phyloP scores from a whole-genome alignment of 352 stramenopile species.

The Globisporangium ultimum region DNA sequence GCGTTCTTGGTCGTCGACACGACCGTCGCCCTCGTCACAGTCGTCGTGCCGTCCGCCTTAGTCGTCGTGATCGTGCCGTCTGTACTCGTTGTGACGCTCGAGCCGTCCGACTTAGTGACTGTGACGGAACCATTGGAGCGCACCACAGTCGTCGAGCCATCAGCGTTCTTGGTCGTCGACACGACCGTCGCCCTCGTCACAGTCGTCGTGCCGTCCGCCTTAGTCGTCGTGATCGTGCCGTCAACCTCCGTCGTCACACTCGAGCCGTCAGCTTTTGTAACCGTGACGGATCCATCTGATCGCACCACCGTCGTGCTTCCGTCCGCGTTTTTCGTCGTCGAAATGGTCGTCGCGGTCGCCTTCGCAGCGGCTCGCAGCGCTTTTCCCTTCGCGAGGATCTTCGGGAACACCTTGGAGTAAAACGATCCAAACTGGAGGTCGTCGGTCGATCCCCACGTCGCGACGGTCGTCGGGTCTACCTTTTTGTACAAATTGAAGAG shows the following conservation, averaged over 20 bases:
- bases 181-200: slow-evolving; percentile 7
- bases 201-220: neutral
- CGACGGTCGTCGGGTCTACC: slow-evolving; percentile 37
- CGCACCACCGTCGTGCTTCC: slow-evolving; percentile 6
- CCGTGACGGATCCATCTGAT: neutral
- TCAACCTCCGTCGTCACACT: slow-evolving; percentile 4
- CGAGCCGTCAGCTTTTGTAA: slow-evolving; percentile 6
- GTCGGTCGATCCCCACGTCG: slow-evolving; percentile 37
- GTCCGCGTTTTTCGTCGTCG: slow-evolving; percentile 9
- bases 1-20: slow-evolving; percentile 18
- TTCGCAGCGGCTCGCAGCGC: slow-evolving; percentile 11
- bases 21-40: neutral
- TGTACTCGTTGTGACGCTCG: neutral
- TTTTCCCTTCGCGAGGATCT: slow-evolving; percentile 38
- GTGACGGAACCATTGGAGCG: slow-evolving; percentile 15
- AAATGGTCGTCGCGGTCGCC: neutral
- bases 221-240: neutral
- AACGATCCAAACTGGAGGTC: slow-evolving; percentile 53
- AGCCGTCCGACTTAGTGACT: slow-evolving; percentile 9
- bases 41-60: neutral
- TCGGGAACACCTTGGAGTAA: slow-evolving; percentile 59
- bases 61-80: neutral
- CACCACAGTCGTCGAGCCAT: slow-evolving; percentile 16
- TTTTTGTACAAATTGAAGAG: slow-evolving; percentile 72
- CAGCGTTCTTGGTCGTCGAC: slow-evolving; percentile 16